These are phyloP conservation scores for Xylariaceae sp. DNA, from an alignment of 2,329 filamentous ascomycete genomes.

Conservation along the genomic window DNA sequence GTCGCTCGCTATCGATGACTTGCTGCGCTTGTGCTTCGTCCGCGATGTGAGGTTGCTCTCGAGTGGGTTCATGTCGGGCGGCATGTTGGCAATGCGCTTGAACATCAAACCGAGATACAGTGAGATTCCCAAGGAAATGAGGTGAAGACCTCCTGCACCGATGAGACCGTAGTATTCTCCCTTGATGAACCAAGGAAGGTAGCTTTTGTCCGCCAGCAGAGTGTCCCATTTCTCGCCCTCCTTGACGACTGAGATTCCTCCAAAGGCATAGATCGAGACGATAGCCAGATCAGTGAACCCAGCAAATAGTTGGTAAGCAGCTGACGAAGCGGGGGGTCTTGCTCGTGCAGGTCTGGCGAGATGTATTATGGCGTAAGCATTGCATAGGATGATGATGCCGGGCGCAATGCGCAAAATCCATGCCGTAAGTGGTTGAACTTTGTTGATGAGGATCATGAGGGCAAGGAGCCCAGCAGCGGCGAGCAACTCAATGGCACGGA, in stretches of 20 bases:
- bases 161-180: constrained; percentile 67
- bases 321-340: constrained; percentile 73
- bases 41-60: constrained; percentile 80
- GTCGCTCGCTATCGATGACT: constrained; percentile 49
- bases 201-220: constrained; percentile 54
- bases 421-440: constrained; percentile 58
- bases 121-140: constrained; percentile 66
- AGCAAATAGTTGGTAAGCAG: constrained; percentile 86
- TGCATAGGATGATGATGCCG: constrained; percentile 68
- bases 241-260: constrained; percentile 43
- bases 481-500: constrained; percentile 65
- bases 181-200: constrained; percentile 58
- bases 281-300: constrained; percentile 63
- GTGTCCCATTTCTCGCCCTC: constrained; percentile 60
- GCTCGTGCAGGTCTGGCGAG: constrained; percentile 65
- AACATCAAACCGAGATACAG: constrained; percentile 75
- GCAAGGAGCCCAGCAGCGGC: constrained; percentile 68
- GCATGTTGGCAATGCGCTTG: constrained; percentile 74
- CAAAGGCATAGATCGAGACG: constrained; percentile 54
- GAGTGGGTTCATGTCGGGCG: constrained; percentile 92
- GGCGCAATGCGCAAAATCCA: constrained; percentile 80
- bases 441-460: constrained; percentile 72
- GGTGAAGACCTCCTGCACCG: constrained; percentile 62
- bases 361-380: constrained; percentile 77
- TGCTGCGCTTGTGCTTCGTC: constrained; percentile 68